A percentile compares a stretch with the other conserved stretches of the same genome.
Conservation (phyloP, 2,329 filamentous ascomycete genomes). For the Pyrenophora teres region DNA sequence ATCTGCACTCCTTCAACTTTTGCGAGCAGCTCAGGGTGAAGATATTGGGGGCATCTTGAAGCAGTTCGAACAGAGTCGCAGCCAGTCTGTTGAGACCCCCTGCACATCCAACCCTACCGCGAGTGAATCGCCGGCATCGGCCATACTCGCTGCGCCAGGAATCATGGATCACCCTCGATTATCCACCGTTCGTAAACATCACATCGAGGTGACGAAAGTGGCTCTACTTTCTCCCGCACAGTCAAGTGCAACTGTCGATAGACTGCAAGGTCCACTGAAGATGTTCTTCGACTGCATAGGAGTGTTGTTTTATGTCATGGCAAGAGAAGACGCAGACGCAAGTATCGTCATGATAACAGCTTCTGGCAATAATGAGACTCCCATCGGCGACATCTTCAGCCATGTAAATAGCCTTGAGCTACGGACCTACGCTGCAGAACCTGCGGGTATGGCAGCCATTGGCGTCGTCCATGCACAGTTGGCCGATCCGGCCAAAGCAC, state of each 20-base stretch:
- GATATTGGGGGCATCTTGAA: conserved; percentile 10
- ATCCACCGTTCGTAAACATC: neutral
- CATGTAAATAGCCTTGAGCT: conserved; percentile 1
- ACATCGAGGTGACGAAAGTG: neutral
- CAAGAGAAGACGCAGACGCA: conserved; percentile 12
- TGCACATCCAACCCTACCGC: neutral
- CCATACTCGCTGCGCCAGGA: neutral
- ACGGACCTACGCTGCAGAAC: conserved; percentile 14
- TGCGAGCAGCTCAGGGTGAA: conserved; percentile 7
- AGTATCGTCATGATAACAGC: conserved; percentile 1
- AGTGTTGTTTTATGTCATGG: conserved; percentile 21
- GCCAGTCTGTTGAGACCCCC: neutral
- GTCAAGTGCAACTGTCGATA: conserved; percentile 3
- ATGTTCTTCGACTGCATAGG: conserved; percentile 24
- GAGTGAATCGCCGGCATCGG: neutral
- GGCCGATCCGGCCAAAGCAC: conserved; percentile 3
- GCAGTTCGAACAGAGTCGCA: conserved; percentile 3
- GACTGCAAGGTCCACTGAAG: conserved; percentile 7
- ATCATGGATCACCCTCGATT: conserved; percentile 5
- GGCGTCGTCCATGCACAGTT: conserved; percentile 17
- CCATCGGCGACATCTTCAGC: conserved; percentile 13
- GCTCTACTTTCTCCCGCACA: neutral
- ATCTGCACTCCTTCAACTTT: conserved; percentile 11
- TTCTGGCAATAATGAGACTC: neutral
- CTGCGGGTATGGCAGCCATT: conserved; percentile 25